Base-by-base conservation (phyloP, 441 rosid species). In the Breynia disticha region DNA sequence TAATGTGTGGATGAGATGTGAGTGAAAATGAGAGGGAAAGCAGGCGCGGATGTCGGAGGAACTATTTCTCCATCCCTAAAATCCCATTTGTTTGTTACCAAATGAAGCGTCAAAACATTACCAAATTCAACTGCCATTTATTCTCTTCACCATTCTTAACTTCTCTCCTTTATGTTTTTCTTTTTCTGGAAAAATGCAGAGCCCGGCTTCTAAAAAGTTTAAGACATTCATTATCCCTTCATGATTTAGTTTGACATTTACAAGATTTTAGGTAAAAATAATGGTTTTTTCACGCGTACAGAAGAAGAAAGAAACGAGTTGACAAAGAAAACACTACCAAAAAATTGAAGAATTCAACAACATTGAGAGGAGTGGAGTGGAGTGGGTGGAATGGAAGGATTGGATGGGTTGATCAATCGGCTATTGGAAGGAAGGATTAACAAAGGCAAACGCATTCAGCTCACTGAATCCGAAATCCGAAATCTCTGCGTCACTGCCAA, bases 401-500 rank as follows among this genome's bases (percentile, higher is more conserved):
- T 79, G 45, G 85, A 71, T 8, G 70, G 58, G 43, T 19, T 79
- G 55, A 66, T 76, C 38, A 65, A 63, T 45, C 72, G 70, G 69
- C 68, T 79, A 21, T 50, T 76, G 65, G 82, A 62, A 58, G 80
- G 71, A 20, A 63, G 61, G 62, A 57, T 46, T 22, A 63, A 57
- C 20, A 63, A 44, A 60, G 82, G 85, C 37, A 79, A 66, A 61
- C 56, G 60, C 32, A 57, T 72, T 48, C 67, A 57, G 59, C 69
- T 76, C 14, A 39, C 54, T n/a, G 80, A 77, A 61, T 44, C 73
- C 1, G 85, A 80, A 71, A 77, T 80, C 52, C 64, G 68, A 13
- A 67, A 65, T 8, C 80, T 80, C 50, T 80, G 82, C 60, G 13
- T 65, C n/a, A 57, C 76, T 49, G 78, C 86, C 57, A 80, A 71